A percentile compares a stretch with the other conserved stretches of the same genome.
Conservation (phyloP, 805 yeast species). For the Candida tammaniensis region DNA sequence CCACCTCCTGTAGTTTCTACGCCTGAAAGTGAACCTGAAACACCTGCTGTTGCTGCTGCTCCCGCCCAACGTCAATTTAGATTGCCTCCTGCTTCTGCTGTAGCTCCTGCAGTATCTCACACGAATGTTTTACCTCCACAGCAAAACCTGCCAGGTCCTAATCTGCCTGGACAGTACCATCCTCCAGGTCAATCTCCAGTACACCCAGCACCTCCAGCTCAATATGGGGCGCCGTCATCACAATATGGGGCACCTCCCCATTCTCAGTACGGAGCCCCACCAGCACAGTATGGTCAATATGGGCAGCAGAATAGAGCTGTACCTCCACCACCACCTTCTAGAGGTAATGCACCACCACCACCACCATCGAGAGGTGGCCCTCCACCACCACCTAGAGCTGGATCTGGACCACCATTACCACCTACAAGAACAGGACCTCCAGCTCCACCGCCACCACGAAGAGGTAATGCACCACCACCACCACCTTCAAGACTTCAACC, state of each 20-base stretch:
- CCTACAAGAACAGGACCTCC: constrained; percentile 18
- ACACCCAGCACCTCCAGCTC: constrained; percentile 9
- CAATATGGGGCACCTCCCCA: constrained; percentile 16
- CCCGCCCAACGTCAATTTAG: constrained; percentile 24
- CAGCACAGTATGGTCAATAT: constrained; percentile 5
- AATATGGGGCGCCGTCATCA: constrained; percentile 20
- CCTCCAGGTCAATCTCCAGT: constrained; percentile 3
- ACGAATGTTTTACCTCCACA: constrained; percentile 16
- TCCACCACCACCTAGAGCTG: constrained; percentile 13
- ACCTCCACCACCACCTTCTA: constrained; percentile 26
- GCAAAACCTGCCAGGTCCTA: constrained; percentile 10
- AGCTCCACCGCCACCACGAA: constrained; percentile 17
- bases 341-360: constrained; percentile 15
- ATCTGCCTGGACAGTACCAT: constrained; percentile 4
- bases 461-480: constrained; percentile 12
- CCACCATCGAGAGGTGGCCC: constrained; percentile 14
- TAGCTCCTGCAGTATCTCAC: constrained; percentile 26
- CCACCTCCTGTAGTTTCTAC: constrained; percentile 10
- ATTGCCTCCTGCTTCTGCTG: constrained; percentile 33
- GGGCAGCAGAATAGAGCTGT: constrained; percentile 7
- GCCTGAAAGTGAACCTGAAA: constrained; percentile 9
- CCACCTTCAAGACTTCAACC: constrained; percentile 9
- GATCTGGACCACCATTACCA: constrained; percentile 1
- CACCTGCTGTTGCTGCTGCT: constrained; percentile 9
- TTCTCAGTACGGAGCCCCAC: constrained; percentile 4